A percentile compares a stretch with the other conserved stretches of the same genome.
Evolutionary conservation across 2,329 filamentous ascomycete species (phyloP).

Genomic region (Diaporthe vexans): DNA sequence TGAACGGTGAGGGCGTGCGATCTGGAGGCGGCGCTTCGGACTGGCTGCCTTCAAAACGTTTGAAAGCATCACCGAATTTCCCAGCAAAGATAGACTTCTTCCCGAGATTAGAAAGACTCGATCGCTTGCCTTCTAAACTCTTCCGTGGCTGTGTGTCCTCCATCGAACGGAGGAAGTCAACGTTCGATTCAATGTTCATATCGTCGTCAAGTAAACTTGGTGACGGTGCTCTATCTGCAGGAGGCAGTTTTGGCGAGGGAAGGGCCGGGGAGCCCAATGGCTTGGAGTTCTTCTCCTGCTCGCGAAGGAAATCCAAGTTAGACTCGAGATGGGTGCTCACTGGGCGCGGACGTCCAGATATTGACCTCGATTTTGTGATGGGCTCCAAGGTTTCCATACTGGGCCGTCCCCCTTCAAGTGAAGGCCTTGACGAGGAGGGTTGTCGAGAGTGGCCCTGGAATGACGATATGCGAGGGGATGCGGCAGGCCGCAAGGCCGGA

Average conservation of each 20-base stretch:
- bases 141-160: constrained; percentile 74
- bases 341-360: constrained; percentile 72
- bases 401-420: constrained; percentile 79
- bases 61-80: constrained; percentile 94
- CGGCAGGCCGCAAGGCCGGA: constrained; percentile 45
- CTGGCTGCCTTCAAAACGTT: constrained; percentile 80
- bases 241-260: constrained; percentile 50
- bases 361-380: constrained; percentile 64
- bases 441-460: constrained; percentile 57
- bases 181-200: constrained; percentile 81
- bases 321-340: constrained; percentile 87
- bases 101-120: constrained; percentile 79
- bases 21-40: constrained; percentile 49
- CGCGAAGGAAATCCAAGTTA: constrained; percentile 85
- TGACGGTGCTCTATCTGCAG: constrained; percentile 55
- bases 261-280: constrained; percentile 54
- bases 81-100: constrained; percentile 86
- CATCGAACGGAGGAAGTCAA: constrained; percentile 85
- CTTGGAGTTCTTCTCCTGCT: constrained; percentile 73
- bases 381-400: constrained; percentile 72
- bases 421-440: constrained; percentile 71
- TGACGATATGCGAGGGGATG: constrained; percentile 50
- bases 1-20: constrained; percentile 64
- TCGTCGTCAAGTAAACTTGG: constrained; percentile 62
- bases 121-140: constrained; percentile 78